Conservation (phyloP, 1,284 basidiomycete species). For the Pseudozyma sp. region DNA sequence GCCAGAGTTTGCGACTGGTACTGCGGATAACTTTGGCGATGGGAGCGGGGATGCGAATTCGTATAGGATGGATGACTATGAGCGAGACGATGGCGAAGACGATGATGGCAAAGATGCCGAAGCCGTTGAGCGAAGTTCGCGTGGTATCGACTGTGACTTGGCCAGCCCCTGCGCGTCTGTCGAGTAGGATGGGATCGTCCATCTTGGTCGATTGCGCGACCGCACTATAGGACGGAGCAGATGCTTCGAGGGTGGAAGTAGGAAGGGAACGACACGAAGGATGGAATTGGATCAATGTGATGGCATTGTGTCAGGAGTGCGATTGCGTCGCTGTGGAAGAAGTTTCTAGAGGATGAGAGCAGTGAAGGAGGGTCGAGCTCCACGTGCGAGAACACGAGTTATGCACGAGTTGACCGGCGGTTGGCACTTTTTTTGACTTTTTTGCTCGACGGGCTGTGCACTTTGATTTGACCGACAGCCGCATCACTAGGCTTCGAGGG, state of each 20-base stretch:
- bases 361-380: background rate
- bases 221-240: no score
- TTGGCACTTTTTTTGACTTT: background rate
- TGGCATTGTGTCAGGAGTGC: background rate
- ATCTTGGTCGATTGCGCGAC: slow-evolving; percentile 6
- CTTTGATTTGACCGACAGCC: slow-evolving; percentile 5
- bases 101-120: slow-evolving; percentile 65
- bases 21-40: slow-evolving; percentile 23
- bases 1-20: slow-evolving; percentile 13
- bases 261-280: no score
- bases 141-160: slow-evolving; percentile 30
- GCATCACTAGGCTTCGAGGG: no score
- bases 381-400: slow-evolving; percentile 3
- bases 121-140: slow-evolving; percentile 60
- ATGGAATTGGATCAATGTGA: background rate
- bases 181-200: slow-evolving; percentile 15
- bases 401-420: slow-evolving; percentile 11
- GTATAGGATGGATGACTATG: slow-evolving; percentile 61
- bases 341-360: background rate
- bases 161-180: slow-evolving; percentile 15
- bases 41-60: slow-evolving; percentile 49
- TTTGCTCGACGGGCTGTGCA: slow-evolving; percentile 1
- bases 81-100: slow-evolving; percentile 64
- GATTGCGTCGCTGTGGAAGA: background rate
- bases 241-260: no score